Base-by-base conservation (phyloP, 495 filamentous ascomycete species). In the Beverwykella pulmonaria region DNA sequence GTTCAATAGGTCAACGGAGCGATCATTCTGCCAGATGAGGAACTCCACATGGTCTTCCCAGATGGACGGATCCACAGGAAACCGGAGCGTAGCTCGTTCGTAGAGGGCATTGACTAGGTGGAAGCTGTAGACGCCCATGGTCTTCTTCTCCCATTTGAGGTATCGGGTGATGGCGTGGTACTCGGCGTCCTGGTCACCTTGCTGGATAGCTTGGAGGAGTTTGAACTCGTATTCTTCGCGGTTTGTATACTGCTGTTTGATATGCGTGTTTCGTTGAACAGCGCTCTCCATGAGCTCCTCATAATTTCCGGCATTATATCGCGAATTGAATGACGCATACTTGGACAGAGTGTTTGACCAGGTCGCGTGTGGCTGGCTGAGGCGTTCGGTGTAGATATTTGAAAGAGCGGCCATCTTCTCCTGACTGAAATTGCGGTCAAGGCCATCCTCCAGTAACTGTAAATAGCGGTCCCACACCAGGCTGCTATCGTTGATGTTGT, bases 1-100 rank as follows among this genome's bases (percentile, higher is more conserved):
- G 26, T 79, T 83, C 9, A 77, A 44, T 2, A 75, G 46, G 19
- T 65, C 32, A 0, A 67, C 57, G 14, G 30, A 49, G 22, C 41
- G 59, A 36, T 59, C 79, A 80, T 76, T 76, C 68, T 68, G 83
- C 77, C 80, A 78, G 47, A 84, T 79, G 20, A 96, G 77, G 69
- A 92, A 90, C 59, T 90, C 89, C 30, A 91, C 81, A 69, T 90
- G 91, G 65, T 93, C 90, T 64, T 89, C 86, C 92, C 92, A 97
- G 47, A 90, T 80, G 27, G 77, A 75, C 17, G 90, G 82, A 72
- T 91, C 87, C 8, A 86, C 84, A 1, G 88, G 85, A 55, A 93
- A 87, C 39, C 86, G 78, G 39, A 92, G 80, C 22, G 80, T 76
- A 20, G 88, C 91, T 19, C 92, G 85, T 71, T 94, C 89, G 69